These are phyloP conservation scores for Zea luxurians DNA, from an alignment of 176 grass and related monocot genomes.

Conservation along the genomic window DNA sequence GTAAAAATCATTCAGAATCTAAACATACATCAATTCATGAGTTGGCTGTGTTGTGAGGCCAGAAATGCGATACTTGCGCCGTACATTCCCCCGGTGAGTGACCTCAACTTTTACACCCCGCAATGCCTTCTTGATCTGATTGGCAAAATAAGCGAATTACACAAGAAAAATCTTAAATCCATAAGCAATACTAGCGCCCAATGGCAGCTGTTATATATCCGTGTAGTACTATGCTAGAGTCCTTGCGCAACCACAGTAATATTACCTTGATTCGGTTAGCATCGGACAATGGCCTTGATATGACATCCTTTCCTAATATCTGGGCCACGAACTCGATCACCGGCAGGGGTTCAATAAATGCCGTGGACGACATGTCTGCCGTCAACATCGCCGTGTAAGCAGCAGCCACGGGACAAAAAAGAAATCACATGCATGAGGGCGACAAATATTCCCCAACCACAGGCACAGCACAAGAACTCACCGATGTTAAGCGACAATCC, in stretches of 20 bases:
- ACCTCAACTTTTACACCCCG: conserved; percentile 98
- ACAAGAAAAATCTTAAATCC: not conserved
- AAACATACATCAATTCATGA: conserved; percentile 83
- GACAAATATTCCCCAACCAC: conserved; percentile 35
- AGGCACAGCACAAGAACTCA: conserved; percentile 31
- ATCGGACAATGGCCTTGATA: conserved; percentile 86
- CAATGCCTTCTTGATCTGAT: conserved; percentile 92
- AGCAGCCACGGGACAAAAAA: conserved; percentile 30
- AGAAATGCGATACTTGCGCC: conserved; percentile 95
- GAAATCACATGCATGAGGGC: conserved; percentile 42
- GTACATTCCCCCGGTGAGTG: conserved; percentile 95
- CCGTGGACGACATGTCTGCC: conserved; percentile 88
- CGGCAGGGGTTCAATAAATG: conserved; percentile 85
- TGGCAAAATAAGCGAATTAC: conserved; percentile 27
- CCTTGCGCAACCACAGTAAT: conserved; percentile 3
- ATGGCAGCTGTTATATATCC: conserved; percentile 35
- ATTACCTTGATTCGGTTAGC: conserved; percentile 87
- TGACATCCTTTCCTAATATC: conserved; percentile 83
- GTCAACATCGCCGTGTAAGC: conserved; percentile 37
- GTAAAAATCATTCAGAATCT: not conserved
- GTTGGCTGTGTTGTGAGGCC: conserved; percentile 86
- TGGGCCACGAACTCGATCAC: conserved; percentile 92
- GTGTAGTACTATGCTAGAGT: conserved; percentile 45
- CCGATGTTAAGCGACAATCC: conserved; percentile 91
- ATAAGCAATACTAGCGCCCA: conserved; percentile 28